phyloP scores from a whole-genome alignment of 2,329 filamentous ascomycete species.

The Aureobasidium sp. region DNA sequence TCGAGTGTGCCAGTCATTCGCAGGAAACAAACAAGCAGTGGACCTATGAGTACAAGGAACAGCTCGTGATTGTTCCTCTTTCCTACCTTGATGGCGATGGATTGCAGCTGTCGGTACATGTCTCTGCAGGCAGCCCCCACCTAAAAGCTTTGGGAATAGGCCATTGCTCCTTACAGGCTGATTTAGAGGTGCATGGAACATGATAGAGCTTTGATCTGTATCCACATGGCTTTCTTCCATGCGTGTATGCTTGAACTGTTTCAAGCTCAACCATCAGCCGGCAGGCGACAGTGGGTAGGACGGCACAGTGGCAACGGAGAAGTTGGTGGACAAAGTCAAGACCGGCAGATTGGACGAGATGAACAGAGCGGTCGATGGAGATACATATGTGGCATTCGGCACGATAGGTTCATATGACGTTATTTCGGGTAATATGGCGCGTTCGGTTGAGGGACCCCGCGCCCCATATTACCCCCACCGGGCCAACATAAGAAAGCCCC shows the following conservation, averaged over 20 bases:
- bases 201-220: neutral
- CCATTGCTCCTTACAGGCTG: neutral
- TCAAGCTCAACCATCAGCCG: neutral
- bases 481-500: neutral
- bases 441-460: neutral
- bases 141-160: neutral
- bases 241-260: neutral
- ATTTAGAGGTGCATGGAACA: neutral
- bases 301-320: neutral
- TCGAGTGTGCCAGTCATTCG: too few relatives aligned
- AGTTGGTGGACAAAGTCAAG: neutral
- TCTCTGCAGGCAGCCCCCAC: too few relatives aligned
- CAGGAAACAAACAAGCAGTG: too few relatives aligned
- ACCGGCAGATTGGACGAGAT: neutral
- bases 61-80: too few relatives aligned
- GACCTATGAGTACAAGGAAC: too few relatives aligned
- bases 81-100: neutral
- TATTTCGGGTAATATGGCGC: neutral
- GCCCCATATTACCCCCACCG: neutral
- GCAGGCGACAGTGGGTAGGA: neutral
- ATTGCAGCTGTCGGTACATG: too few relatives aligned
- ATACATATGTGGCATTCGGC: neutral
- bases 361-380: neutral
- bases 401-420: neutral
- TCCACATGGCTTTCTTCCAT: neutral